These are phyloP conservation scores for Stagonosporopsis chrysanthemi DNA, from an alignment of 2,329 filamentous ascomycete genomes.

Conservation along the genomic window DNA sequence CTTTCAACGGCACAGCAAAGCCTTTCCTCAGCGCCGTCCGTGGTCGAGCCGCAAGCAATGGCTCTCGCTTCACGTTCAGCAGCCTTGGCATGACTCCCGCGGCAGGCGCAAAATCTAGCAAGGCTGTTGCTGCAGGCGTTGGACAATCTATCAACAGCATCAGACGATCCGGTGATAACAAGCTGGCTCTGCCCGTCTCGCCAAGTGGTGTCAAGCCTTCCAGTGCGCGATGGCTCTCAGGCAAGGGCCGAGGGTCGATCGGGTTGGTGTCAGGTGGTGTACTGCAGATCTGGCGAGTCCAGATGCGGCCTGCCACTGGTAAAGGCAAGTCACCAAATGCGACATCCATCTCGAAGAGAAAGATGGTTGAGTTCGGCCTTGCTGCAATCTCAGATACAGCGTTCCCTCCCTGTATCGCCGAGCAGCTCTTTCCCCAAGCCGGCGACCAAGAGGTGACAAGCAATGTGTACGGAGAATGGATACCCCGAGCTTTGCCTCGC, in stretches of 20 bases:
- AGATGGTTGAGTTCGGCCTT: conserved; percentile 72
- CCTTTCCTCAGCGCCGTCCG: conserved; percentile 49
- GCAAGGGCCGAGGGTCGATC: conserved; percentile 68
- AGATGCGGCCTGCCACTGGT: conserved; percentile 54
- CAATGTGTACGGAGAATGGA: conserved; percentile 46
- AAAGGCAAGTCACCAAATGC: conserved; percentile 52
- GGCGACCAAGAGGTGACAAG: conserved; percentile 34
- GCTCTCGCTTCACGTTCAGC: conserved; percentile 46
- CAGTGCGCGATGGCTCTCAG: conserved; percentile 71
- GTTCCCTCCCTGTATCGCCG: conserved; percentile 41
- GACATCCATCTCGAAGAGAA: conserved; percentile 59
- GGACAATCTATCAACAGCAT: conserved; percentile 76
- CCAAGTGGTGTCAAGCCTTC: conserved; percentile 62
- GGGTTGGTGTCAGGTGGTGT: conserved; percentile 71
- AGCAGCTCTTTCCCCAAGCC: conserved; percentile 40
- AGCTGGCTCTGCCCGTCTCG: conserved; percentile 71
- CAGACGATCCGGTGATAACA: conserved; percentile 77
- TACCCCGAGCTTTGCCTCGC: conserved; percentile 42
- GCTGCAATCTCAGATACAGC: conserved; percentile 67
- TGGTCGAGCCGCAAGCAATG: conserved; percentile 41
- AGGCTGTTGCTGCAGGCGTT: conserved; percentile 75
- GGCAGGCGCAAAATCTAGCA: conserved; percentile 69
- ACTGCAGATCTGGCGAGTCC: conserved; percentile 70
- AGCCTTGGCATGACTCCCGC: conserved; percentile 52
- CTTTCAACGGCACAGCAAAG: conserved; percentile 54